Evolutionary conservation across 2,329 filamentous ascomycete species (phyloP), one percentile per base, ranked within the genome.

Genomic region (Penicillium sp.): DNA sequence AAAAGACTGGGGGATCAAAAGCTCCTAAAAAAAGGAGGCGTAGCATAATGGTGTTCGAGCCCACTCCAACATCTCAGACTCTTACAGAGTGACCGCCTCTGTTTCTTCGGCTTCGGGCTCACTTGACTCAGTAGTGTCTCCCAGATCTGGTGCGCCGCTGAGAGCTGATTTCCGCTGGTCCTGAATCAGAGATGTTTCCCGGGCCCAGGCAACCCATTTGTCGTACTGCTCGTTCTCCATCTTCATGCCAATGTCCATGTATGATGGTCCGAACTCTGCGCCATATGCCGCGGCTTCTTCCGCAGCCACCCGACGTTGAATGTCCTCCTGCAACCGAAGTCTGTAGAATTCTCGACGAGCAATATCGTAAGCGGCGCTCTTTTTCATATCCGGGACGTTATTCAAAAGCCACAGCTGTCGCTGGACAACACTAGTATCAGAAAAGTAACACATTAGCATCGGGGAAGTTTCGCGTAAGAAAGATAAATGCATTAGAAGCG

Each of bases 311-410:
- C 93, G 87, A 66, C 85, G 83, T 77, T 93, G 87, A 48, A 96
- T 84, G 64, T 97, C 92, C 67, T 95, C 87, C 59, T 86, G 81
- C 67, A 96, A 89, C 58, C 94, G 89, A 62, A 93, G 77, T 46
- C 83, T 80, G 79, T 99, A 99, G 77, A 97, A 96, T 74, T 99
- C 93, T 64, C 88, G 88, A 59, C 94, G 89, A 8, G 90, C 92
- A 55, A 81, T 79, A 76, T 97, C 93, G 79, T 99, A 99, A 33
- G 94, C 92, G 65, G 84, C 75, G 41, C 82, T 80, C 71, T 84
- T 84, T 50, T 81, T 82, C 72, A 90, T 82, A 52, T 80, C 78
- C 7, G 75, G 77, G 9, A 81, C 69, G 62, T 85, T 85, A 54
- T 89, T 77, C 80, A 96, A 90, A 60, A 97, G 83, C 84, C 88